A percentile compares a stretch with the other conserved stretches of the same genome.
Evolutionary conservation across 805 yeast species (phyloP).

Genomic region (Saccharomycopsis javanensis): DNA sequence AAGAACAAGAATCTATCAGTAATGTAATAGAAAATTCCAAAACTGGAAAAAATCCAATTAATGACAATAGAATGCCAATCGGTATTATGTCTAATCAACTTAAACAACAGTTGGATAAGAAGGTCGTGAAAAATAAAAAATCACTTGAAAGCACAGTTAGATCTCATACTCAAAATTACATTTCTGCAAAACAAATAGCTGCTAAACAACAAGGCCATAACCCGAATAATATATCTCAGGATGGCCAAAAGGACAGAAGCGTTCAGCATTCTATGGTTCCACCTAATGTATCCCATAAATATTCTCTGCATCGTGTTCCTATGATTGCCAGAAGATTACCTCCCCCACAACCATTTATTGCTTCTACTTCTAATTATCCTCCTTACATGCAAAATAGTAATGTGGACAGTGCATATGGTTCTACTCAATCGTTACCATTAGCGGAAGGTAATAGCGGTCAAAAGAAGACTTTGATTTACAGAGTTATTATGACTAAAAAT

Average conservation of each 20-base stretch:
- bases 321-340: not conserved
- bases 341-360: not conserved
- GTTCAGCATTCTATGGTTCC: not conserved
- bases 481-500: slow-evolving; percentile 15
- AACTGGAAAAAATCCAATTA: not conserved
- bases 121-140: not conserved
- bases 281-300: not conserved
- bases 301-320: not conserved
- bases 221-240: not conserved
- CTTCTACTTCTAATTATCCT: not conserved
- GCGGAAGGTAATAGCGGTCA: not conserved
- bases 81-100: not conserved
- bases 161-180: not conserved
- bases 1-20: not conserved
- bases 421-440: not conserved
- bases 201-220: not conserved
- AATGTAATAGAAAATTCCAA: not conserved
- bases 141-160: not conserved
- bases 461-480: slow-evolving; percentile 14
- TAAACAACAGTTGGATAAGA: not conserved
- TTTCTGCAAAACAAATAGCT: not conserved
- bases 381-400: not conserved
- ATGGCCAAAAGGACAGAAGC: not conserved
- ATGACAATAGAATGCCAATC: not conserved
- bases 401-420: not conserved